Evolutionary conservation across 139 green algal species (phyloP).

Genomic region (Raphidocelis subcapitata): DNA sequence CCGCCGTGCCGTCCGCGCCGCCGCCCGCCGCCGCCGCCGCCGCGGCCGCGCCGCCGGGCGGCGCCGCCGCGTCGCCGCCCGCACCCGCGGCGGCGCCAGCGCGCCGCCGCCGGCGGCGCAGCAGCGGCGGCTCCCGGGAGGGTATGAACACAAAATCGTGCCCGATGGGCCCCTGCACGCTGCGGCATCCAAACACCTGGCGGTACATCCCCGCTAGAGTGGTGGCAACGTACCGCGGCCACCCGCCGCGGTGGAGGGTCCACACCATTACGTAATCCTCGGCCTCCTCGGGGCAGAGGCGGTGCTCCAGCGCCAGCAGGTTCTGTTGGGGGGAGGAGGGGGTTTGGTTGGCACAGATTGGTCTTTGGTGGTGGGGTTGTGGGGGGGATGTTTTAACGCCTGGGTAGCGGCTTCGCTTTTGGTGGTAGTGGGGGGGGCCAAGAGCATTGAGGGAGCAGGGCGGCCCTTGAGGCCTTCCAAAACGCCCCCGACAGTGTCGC

Average conservation of each 20-base stretch:
- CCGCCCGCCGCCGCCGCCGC: neutral
- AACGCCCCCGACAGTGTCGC: no score
- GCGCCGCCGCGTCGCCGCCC: no score
- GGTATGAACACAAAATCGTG: neutral
- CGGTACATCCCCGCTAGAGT: constrained; percentile 17
- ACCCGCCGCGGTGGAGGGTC: constrained; percentile 17
- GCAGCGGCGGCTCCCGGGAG: no score
- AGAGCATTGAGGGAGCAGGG: no score
- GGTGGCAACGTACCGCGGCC: constrained; percentile 9
- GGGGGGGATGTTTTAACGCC: no score
- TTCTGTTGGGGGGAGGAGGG: constrained; percentile 9
- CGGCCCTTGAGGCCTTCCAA: no score
- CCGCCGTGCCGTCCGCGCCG: neutral
- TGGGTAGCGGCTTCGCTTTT: no score
- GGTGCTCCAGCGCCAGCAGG: constrained; percentile 9
- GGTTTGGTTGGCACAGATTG: neutral
- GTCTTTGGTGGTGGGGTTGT: neutral
- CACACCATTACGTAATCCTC: constrained; percentile 14
- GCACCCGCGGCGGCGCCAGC: no score
- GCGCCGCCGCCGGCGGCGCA: no score
- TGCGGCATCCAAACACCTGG: constrained; percentile 8
- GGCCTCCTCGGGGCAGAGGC: neutral
- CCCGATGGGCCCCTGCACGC: neutral
- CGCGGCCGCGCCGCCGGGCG: neutral
- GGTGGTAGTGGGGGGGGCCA: no score